Evolutionary conservation across 2,329 filamentous ascomycete species (phyloP).

Genomic region (Colletotrichum sp.): DNA sequence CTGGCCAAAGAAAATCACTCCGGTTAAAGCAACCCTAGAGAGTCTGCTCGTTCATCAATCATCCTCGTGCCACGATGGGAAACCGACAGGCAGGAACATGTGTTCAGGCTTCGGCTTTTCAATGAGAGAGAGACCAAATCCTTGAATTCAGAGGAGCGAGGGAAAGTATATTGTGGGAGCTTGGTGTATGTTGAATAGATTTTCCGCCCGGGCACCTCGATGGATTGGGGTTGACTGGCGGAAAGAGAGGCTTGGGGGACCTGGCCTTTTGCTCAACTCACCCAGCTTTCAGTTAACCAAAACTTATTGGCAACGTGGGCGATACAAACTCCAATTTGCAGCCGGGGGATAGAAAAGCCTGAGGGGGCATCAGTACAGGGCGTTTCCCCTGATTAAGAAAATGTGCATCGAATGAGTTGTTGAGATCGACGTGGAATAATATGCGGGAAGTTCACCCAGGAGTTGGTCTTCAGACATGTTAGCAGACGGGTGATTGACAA

Average conservation of each 20-base stretch:
- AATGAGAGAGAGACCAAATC: background rate
- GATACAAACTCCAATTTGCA: background rate
- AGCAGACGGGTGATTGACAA: background rate
- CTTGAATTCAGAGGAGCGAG: background rate
- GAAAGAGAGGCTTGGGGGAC: background rate
- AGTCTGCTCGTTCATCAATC: background rate
- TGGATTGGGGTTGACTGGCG: background rate
- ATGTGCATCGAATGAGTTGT: slow-evolving; percentile 3
- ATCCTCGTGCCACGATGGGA: background rate
- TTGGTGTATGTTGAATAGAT: background rate
- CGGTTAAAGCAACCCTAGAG: background rate
- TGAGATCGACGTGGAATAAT: background rate
- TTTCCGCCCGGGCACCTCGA: background rate
- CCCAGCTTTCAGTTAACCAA: background rate
- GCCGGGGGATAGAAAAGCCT: background rate
- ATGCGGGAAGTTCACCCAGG: background rate
- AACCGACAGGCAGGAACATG: background rate
- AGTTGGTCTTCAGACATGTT: background rate
- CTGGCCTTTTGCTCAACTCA: background rate
- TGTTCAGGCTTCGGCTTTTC: background rate
- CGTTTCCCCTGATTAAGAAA: background rate
- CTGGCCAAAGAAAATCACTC: background rate
- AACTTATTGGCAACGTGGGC: background rate
- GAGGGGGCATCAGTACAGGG: background rate
- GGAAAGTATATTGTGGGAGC: background rate